A percentile compares a stretch with the other conserved stretches of the same genome.
These are phyloP conservation scores for Suhomyces kilbournensis DNA, from an alignment of 805 yeast species.

Conservation along the genomic window DNA sequence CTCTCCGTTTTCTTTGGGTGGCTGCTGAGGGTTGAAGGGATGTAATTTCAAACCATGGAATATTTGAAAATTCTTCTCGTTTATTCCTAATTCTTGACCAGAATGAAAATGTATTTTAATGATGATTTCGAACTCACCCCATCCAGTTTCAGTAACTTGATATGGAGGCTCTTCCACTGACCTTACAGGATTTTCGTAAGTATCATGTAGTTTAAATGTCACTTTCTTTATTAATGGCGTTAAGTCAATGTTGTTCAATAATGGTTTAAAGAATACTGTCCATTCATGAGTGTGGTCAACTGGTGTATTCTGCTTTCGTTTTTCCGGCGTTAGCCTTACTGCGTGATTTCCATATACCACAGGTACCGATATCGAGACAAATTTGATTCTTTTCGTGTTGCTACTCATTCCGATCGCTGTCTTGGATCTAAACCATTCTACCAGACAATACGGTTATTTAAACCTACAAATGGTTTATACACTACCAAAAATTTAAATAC, in stretches of 20 bases:
- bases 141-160: conserved; percentile 94
- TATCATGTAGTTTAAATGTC: conserved; percentile 92
- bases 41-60: conserved; percentile 90
- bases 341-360: conserved; percentile 81
- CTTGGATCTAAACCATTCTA: not conserved
- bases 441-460: not conserved
- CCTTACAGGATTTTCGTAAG: conserved; percentile 84
- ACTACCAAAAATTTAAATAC: not conserved
- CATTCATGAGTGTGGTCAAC: conserved; percentile 91
- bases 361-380: conserved; percentile 66
- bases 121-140: conserved; percentile 98
- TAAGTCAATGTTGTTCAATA: conserved; percentile 63
- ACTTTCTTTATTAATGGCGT: conserved; percentile 83
- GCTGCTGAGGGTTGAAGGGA: conserved; percentile 61
- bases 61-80: conserved; percentile 80
- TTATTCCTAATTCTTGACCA: conserved; percentile 60
- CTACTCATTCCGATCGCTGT: conserved; percentile 8
- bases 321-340: conserved; percentile 50
- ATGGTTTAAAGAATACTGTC: conserved; percentile 90
- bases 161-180: conserved; percentile 88
- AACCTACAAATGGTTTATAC: not conserved
- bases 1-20: conserved; percentile 40
- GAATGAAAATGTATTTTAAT: conserved; percentile 81
- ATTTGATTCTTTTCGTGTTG: conserved; percentile 20
- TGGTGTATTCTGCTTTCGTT: conserved; percentile 59